phyloP scores from a whole-genome alignment of 208 protist genomes.

The Naegleria lovaniensis region DNA sequence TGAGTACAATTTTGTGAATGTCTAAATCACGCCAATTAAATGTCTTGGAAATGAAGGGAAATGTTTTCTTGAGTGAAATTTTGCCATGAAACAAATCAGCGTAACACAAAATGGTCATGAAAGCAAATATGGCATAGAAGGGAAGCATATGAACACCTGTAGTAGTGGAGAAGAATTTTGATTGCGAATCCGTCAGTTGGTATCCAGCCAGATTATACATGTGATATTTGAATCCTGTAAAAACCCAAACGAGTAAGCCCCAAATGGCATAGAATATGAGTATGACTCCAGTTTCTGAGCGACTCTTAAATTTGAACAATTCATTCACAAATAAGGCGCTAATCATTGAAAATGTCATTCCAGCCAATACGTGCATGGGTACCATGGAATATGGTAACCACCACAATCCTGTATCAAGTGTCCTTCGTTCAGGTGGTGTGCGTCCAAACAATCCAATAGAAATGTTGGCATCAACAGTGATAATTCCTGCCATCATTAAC shows the following conservation, averaged over 20 bases:
- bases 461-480: neutral
- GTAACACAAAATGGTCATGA: too few species aligned
- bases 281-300: neutral
- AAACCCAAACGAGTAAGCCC: neutral
- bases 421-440: neutral
- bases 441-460: neutral
- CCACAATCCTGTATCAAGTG: neutral
- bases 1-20: too few species aligned
- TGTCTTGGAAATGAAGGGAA: too few species aligned
- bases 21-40: too few species aligned
- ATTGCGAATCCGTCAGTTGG: neutral
- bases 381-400: neutral
- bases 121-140: too few species aligned
- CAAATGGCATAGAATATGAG: neutral
- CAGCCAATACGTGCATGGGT: neutral
- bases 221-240: neutral
- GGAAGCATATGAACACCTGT: too few species aligned
- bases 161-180: neutral
- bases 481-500: neutral
- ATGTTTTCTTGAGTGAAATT: too few species aligned
- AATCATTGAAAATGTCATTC: neutral
- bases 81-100: too few species aligned
- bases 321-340: neutral
- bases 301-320: neutral
- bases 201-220: neutral